Percentiles rank a stretch among this genome's conserved stretches.
These are phyloP conservation scores for Verticillium tricorpus DNA, from an alignment of 2,329 filamentous ascomycete species.

Conservation along the genomic window DNA sequence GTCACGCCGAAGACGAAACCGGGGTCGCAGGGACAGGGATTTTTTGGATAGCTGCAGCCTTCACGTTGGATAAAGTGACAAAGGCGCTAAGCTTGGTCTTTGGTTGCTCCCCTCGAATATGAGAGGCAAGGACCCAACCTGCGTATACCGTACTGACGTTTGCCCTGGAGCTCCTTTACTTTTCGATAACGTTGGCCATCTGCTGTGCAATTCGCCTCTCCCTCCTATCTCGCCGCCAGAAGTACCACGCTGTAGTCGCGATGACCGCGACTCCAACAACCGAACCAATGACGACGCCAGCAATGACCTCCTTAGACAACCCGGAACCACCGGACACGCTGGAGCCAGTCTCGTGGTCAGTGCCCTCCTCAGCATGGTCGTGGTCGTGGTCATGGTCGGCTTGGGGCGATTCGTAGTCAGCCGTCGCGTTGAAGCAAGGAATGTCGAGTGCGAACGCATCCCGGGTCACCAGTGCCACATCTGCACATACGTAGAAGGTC, in stretches of 20 bases:
- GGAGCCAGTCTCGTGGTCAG: neutral
- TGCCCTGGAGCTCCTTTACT: neutral
- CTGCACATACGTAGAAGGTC: slow-evolving; percentile 34
- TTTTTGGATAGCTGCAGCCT: no score
- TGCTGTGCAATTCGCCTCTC: slow-evolving; percentile 6
- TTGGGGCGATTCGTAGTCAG: slow-evolving; percentile 11
- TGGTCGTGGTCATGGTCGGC: slow-evolving; percentile 16
- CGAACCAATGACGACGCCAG: slow-evolving; percentile 10
- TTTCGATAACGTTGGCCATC: neutral
- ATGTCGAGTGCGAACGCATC: slow-evolving; percentile 19
- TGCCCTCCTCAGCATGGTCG: slow-evolving; percentile 14
- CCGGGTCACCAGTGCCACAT: slow-evolving; percentile 29
- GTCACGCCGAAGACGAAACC: neutral
- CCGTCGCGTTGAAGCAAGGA: slow-evolving; percentile 31
- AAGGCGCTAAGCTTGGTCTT: no score
- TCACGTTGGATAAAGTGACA: no score
- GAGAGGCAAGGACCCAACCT: no score
- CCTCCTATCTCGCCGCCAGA: slow-evolving; percentile 9
- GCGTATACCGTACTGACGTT: neutral
- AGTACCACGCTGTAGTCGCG: slow-evolving; percentile 5
- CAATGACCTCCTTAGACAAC: slow-evolving; percentile 8
- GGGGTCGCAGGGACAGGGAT: neutral
- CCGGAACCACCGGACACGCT: neutral
- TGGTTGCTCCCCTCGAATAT: no score
- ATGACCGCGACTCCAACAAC: slow-evolving; percentile 8